Percentiles rank a stretch among this genome's conserved stretches.
phyloP scores from a whole-genome alignment of 2,329 filamentous ascomycete genomes.

The Fusarium acutatum region DNA sequence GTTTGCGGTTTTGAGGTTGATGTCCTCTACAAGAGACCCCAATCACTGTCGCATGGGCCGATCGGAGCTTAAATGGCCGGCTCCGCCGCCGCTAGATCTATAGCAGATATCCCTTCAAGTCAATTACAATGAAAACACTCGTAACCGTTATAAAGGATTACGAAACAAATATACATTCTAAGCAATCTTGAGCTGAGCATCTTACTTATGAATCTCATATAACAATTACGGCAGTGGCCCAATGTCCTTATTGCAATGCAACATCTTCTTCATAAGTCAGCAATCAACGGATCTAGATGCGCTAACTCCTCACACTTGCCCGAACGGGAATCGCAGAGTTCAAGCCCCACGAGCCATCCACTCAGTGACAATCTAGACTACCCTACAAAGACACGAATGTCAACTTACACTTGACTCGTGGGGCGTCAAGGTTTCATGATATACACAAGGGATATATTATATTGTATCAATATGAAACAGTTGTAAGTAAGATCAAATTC shows the following conservation, averaged over 20 bases:
- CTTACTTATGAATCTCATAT: not conserved
- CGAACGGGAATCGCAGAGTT: not conserved
- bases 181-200: not conserved
- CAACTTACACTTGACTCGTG: not conserved
- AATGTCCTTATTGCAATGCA: not conserved
- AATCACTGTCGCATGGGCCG: not conserved
- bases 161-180: not conserved
- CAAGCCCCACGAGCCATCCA: not conserved
- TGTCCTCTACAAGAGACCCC: not conserved
- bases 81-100: conserved; percentile 20
- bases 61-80: conserved; percentile 25
- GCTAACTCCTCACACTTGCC: not conserved
- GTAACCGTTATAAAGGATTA: no score
- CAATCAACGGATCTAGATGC: not conserved
- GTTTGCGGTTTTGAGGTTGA: conserved; percentile 20
- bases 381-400: not conserved
- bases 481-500: not conserved
- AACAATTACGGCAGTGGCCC: not conserved
- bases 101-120: not conserved
- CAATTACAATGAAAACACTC: not conserved
- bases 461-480: not conserved
- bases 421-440: not conserved
- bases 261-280: not conserved
- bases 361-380: not conserved
- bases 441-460: not conserved